Base-by-base conservation (phyloP, 306 rosid species). In the Quercus robur region DNA sequence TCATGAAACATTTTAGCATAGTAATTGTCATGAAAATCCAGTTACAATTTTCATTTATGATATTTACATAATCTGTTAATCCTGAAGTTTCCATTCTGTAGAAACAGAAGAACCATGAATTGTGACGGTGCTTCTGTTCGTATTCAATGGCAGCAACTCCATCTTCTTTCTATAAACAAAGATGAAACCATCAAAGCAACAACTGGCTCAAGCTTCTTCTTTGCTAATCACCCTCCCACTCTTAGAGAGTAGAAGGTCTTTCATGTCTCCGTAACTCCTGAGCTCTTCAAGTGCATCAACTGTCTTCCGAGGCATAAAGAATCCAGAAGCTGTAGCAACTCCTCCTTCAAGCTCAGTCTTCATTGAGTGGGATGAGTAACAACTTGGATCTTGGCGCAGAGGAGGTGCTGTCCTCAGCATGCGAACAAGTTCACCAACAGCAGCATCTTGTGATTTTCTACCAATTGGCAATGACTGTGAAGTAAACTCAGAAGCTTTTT, bases 381-480 rank as follows among this genome's bases (percentile, higher is more conserved):
- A 88, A 46, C 89, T 86, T 68, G 91, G 18, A 81, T 93, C 95
- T 85, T 90, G 94, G 79, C 89, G 88, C 78, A 94, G 87, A n/a
- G 99, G 97, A 72, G 92, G 91, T 3, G 97, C 97, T n/a, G 94
- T 88, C 80, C 88, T 89, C 5, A 94, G 83, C 97, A 94, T 88
- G 55, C n/a, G 86, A 51, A 93, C 99, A 58, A 94, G 95, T 12
- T 72, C 97, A 9, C 97, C 97, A 70, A 94, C 95, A 74, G 94
- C 97, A 78, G 99, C 97, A 66, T 91, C 97, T 56, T 90, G 94
- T 25, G 99, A 92, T 86, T 89, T 93, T 63, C 69, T 90, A 10
- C 85, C 88, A 20, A 79, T 58, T 70, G 81, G 81, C 67, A 76
- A 23, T 62, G 91, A 83, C 51, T 79, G 59, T 74, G 91, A 88